Evolutionary conservation across 805 yeast genomes (phyloP).

Genomic region (Wickerhamiella azyma): DNA sequence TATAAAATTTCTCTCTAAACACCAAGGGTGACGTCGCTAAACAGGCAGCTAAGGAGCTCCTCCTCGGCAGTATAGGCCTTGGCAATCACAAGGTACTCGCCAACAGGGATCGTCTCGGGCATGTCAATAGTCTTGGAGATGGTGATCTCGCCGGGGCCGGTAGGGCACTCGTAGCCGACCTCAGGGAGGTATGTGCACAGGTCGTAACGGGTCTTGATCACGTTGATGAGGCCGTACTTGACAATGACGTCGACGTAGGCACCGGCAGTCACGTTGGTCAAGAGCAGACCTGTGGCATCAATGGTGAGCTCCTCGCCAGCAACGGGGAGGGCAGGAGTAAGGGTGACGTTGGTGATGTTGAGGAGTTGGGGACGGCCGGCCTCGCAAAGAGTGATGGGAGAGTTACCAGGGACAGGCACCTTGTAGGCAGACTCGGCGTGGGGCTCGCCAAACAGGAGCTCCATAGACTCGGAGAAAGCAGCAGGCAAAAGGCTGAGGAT

Average conservation of each 20-base stretch:
- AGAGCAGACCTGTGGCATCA: slow-evolving; percentile 53
- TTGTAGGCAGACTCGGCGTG: neutral
- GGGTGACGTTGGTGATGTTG: slow-evolving; percentile 40
- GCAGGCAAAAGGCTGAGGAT: slow-evolving; percentile 2
- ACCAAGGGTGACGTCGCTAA: slow-evolving; percentile 31
- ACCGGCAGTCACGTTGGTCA: slow-evolving; percentile 53
- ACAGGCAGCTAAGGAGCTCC: slow-evolving; percentile 67
- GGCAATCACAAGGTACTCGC: slow-evolving; percentile 73
- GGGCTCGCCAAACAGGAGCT: slow-evolving; percentile 1
- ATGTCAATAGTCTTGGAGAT: slow-evolving; percentile 63
- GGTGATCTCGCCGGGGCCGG: slow-evolving; percentile 52
- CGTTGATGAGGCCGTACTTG: slow-evolving; percentile 76
- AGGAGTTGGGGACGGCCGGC: slow-evolving; percentile 39
- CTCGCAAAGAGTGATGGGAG: neutral
- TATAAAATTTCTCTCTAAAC: neutral
- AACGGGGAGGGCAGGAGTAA: slow-evolving; percentile 77
- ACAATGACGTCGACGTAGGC: slow-evolving; percentile 93
- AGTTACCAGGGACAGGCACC: slow-evolving; percentile 8
- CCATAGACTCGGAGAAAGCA: slow-evolving; percentile 2
- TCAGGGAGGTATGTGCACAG: slow-evolving; percentile 76
- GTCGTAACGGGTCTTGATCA: slow-evolving; percentile 77
- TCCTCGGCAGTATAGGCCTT: slow-evolving; percentile 82
- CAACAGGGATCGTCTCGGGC: slow-evolving; percentile 91
- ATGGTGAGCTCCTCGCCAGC: slow-evolving; percentile 77
- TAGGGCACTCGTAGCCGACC: slow-evolving; percentile 78